Base-by-base conservation (phyloP, 768 basidiomycete species). In the Psilocybe sp. region DNA sequence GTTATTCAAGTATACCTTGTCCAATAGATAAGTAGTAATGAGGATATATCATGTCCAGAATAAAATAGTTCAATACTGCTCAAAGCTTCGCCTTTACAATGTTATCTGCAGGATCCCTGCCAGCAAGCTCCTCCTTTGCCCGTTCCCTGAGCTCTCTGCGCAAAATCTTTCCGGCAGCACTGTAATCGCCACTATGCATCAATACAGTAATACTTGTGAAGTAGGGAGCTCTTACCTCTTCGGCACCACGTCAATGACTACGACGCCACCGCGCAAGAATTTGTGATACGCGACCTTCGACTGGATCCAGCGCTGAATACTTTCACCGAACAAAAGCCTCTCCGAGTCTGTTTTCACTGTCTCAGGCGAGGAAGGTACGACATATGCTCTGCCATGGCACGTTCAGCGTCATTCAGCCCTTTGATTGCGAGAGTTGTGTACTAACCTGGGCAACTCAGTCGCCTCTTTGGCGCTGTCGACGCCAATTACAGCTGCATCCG, bases 81-180 rank as follows among this genome's bases (percentile, higher is more conserved):
- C 49, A 75, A n/a, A 75, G 64, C 53, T 69, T 72, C 12, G 68
- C 60, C 47, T 61, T 64, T 47, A 71, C 39, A 19, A 60, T 55
- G 36, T 58, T 60, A 28, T 66, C 66, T 5, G 60, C 63, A 14
- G 72, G 70, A 49, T 76, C 74, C 50, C 65, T 62, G 40, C 69
- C 70, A n/a, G 60, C 59, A 2, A 72, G 64, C 49, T 90, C 87
- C 39, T 70, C 65, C 60, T 83, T 83, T 0, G 85, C 87, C 40
- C 73, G 67, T 3, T 85, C 87, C 10, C 89, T 77, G 38, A 95
- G 71, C 54, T 92, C 80, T 19, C 88, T 79, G 40, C 92, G 77
- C 31, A 95, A 66, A 59, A 97, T 97, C 69, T 96, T 95, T 2
- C 93, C 93, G 46, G 90, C 80, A 31, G 91, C 83, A 57, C 90